A percentile compares a stretch with the other conserved stretches of the same genome.
phyloP scores from a whole-genome alignment of 345 rosid genomes.

The Eutrema japonicum region DNA sequence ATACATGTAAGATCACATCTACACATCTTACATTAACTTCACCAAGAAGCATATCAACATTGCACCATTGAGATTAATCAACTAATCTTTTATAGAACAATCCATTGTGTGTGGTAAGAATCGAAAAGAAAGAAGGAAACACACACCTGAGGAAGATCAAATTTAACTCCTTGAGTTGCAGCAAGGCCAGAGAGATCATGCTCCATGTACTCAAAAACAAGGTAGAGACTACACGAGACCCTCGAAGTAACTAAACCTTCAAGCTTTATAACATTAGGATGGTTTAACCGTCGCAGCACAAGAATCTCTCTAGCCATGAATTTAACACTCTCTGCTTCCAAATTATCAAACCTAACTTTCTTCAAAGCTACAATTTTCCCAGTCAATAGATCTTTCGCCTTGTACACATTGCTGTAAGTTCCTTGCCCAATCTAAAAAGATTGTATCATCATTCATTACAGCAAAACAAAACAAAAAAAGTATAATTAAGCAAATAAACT shows the following conservation, averaged over 20 bases:
- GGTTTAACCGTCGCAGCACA: conserved; percentile 68
- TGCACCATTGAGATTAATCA: not conserved
- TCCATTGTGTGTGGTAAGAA: not conserved
- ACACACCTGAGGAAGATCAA: conserved; percentile 79
- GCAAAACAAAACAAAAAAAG: not conserved
- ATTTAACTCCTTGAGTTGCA: conserved; percentile 71
- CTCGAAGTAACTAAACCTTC: conserved; percentile 90
- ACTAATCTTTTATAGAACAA: not conserved
- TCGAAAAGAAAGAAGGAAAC: not conserved
- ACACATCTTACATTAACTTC: too few species aligned
- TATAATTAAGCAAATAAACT: not conserved
- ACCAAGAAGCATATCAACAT: conserved; percentile 5
- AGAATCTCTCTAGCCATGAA: conserved; percentile 98
- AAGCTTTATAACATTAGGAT: conserved; percentile 88
- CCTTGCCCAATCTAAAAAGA: conserved; percentile 85
- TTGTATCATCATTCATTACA: conserved; percentile 13
- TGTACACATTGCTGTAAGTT: conserved; percentile 92
- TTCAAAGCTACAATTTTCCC: conserved; percentile 93
- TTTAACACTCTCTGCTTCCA: conserved; percentile 88
- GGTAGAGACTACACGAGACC: conserved; percentile 85
- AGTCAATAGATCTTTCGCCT: conserved; percentile 75
- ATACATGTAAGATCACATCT: too few species aligned
- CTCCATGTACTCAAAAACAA: conserved; percentile 93
- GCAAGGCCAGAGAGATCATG: conserved; percentile 93
- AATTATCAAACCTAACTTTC: conserved; percentile 92